These are phyloP conservation scores for Syzygium oleosum DNA, from an alignment of 345 rosid species.

Conservation along the genomic window DNA sequence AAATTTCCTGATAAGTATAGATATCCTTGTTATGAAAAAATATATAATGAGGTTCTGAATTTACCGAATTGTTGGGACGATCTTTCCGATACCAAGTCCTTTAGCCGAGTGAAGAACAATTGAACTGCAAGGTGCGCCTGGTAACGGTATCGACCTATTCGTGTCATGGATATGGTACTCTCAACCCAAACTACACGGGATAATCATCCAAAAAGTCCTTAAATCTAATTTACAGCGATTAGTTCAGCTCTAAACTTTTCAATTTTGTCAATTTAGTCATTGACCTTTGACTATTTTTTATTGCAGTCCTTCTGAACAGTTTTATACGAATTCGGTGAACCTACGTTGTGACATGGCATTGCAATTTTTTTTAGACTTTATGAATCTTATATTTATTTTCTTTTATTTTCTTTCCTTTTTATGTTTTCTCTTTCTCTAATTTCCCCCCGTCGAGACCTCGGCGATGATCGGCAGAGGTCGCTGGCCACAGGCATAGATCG, in stretches of 20 bases:
- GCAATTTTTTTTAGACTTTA: rapidly evolving
- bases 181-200: background rate
- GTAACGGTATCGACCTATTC: background rate
- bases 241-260: rapidly evolving
- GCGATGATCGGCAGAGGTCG: too few species aligned
- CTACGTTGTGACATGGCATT: rapidly evolving
- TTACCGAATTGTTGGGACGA: background rate
- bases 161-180: background rate
- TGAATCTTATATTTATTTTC: background rate
- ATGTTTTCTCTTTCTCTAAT: background rate
- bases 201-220: rapidly evolving
- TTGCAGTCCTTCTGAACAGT: rapidly evolving
- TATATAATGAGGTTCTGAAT: background rate
- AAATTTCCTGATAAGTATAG: background rate
- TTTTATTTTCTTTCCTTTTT: background rate
- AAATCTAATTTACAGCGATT: rapidly evolving
- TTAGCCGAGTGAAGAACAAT: background rate
- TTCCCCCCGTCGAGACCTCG: background rate
- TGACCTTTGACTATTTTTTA: rapidly evolving
- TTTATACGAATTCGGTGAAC: background rate
- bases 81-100: background rate
- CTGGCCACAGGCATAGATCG: background rate
- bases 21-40: background rate
- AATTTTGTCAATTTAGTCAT: background rate
- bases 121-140: background rate